Conservation (phyloP, 345 rosid species). For the Boechera divaricarpa region DNA sequence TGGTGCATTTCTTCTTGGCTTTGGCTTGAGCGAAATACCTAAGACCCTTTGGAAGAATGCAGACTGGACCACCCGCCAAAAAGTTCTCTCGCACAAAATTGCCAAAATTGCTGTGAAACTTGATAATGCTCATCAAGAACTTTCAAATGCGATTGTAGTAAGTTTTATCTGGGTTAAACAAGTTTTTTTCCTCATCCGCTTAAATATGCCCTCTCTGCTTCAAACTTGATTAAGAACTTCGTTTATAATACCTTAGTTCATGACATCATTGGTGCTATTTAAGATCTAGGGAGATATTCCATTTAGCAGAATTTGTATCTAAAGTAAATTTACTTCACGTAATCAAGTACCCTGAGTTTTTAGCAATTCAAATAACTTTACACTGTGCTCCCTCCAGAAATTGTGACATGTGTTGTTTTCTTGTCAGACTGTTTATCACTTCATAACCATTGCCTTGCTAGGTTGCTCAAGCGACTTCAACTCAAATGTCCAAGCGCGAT, state of each 20-base stretch:
- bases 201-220: background rate
- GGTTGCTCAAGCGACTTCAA: slow-evolving; percentile 99
- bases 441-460: slow-evolving; percentile 45
- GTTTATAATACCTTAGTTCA: background rate
- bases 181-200: slow-evolving; percentile 3
- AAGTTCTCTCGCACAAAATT: slow-evolving; percentile 95
- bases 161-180: slow-evolving; percentile 38
- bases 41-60: slow-evolving; percentile 89
- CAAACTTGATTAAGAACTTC: slow-evolving; percentile 13
- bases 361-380: slow-evolving; percentile 1
- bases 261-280: slow-evolving; percentile 13
- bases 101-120: slow-evolving; percentile 98
- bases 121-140: slow-evolving; percentile 96
- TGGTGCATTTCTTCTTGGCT: slow-evolving; percentile 99
- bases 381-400: background rate
- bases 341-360: slow-evolving; percentile 11
- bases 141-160: slow-evolving; percentile 98
- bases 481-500: slow-evolving; percentile 99
- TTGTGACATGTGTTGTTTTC: background rate
- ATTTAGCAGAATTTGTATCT: slow-evolving; percentile 7
- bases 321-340: background rate
- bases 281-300: slow-evolving; percentile 25
- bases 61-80: slow-evolving; percentile 92
- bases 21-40: slow-evolving; percentile 97
- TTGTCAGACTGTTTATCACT: slow-evolving; percentile 12